These are phyloP conservation scores for Lactarius quietus DNA, from an alignment of 768 basidiomycete genomes.

Conservation along the genomic window DNA sequence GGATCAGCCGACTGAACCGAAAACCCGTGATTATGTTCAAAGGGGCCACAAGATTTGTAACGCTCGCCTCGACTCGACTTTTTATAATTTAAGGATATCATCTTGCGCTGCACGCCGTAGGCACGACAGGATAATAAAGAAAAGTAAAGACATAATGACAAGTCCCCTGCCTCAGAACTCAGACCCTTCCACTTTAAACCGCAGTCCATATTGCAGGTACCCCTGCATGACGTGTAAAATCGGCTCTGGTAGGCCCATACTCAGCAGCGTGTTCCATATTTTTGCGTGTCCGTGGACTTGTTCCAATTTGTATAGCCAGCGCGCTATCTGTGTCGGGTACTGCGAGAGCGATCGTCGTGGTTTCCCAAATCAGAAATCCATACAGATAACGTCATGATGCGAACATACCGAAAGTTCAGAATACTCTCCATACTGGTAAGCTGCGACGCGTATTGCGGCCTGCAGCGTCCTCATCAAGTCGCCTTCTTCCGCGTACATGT, in stretches of 20 bases:
- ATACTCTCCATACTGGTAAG: conserved; percentile 89
- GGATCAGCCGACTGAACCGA: neutral
- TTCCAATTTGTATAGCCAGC: conserved; percentile 89
- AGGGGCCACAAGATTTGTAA: neutral
- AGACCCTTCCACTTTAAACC: conserved; percentile 84
- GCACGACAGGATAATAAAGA: conserved; percentile 5
- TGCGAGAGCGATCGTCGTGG: conserved; percentile 36
- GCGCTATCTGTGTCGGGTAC: conserved; percentile 90
- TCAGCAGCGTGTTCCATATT: conserved; percentile 87
- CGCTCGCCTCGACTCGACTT: conserved; percentile 7
- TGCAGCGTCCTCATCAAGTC: conserved; percentile 90
- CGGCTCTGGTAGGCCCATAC: conserved; percentile 89
- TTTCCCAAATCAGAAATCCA: conserved; percentile 2
- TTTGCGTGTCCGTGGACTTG: conserved; percentile 92
- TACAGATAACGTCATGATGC: conserved; percentile 7
- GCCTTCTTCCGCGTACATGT: conserved; percentile 95
- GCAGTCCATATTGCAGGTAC: conserved; percentile 82
- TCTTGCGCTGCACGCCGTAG: neutral
- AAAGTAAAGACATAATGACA: neutral
- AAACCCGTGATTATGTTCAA: conserved; percentile 2
- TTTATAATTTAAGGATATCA: conserved; percentile 19
- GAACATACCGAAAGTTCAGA: conserved; percentile 78
- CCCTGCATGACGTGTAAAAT: conserved; percentile 92
- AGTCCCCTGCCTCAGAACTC: conserved; percentile 50
- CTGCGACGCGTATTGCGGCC: conserved; percentile 87